These are phyloP conservation scores for Neopestalotiopsis clavispora DNA, from an alignment of 2,329 filamentous ascomycete species.

Conservation along the genomic window DNA sequence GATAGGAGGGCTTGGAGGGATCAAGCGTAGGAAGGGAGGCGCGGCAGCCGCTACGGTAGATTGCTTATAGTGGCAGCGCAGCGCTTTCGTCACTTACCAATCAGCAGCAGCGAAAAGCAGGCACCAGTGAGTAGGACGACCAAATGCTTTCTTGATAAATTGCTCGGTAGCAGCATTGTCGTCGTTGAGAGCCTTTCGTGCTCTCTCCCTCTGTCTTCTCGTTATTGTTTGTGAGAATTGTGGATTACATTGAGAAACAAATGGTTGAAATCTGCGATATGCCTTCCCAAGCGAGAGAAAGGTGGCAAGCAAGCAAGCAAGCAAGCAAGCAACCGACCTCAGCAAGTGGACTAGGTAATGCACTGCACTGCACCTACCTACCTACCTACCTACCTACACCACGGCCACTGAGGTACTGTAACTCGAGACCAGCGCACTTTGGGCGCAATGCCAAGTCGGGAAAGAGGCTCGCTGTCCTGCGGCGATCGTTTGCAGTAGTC, in stretches of 20 bases:
- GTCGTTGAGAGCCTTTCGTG: background rate
- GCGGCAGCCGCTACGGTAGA: background rate
- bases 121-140: slow-evolving; percentile 1
- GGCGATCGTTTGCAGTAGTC: background rate
- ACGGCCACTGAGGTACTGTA: too few species aligned
- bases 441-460: background rate
- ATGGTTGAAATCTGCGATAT: background rate
- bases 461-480: background rate
- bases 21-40: background rate
- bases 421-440: too few species aligned
- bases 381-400: too few species aligned
- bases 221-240: background rate
- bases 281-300: background rate
- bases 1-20: background rate
- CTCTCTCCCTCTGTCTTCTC: background rate
- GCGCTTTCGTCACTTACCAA: slow-evolving; percentile 7
- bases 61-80: background rate
- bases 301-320: background rate
- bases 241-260: background rate
- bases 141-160: slow-evolving; percentile 9
- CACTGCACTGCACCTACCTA: too few species aligned
- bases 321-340: too few species aligned
- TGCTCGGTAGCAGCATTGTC: background rate
- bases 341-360: too few species aligned
- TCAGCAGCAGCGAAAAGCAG: slow-evolving; percentile 12